Percentiles rank a stretch among this genome's conserved stretches.
phyloP scores from a whole-genome alignment of 1,139 yeast genomes.

The Debaryomyces singareniensis region DNA sequence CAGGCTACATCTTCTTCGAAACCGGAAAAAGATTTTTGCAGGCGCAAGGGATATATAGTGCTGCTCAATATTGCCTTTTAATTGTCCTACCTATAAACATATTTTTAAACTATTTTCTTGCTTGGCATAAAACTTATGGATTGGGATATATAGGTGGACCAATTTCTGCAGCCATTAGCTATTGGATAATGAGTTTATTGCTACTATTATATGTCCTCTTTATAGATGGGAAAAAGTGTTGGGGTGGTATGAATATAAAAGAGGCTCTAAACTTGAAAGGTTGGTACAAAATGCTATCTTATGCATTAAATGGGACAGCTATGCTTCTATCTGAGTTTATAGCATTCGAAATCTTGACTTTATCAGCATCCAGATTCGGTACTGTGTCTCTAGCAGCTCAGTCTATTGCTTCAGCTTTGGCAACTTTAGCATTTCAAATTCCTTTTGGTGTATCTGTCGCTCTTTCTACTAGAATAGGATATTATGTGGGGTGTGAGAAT shows the following conservation, averaged over 20 bases:
- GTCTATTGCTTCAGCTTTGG: conserved; percentile 52
- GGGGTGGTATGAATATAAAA: conserved; percentile 29
- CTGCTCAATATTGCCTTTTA: conserved; percentile 44
- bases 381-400: conserved; percentile 53
- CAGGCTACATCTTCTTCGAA: conserved; percentile 68
- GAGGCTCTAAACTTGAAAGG: conserved; percentile 31
- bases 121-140: conserved; percentile 10
- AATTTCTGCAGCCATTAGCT: conserved; percentile 49
- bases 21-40: conserved; percentile 67
- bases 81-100: conserved; percentile 51
- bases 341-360: conserved; percentile 52
- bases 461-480: conserved; percentile 53
- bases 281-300: conserved; percentile 41
- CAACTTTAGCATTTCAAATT: conserved; percentile 44
- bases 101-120: conserved; percentile 41
- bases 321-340: conserved; percentile 58
- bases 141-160: conserved; percentile 52
- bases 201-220: conserved; percentile 32
- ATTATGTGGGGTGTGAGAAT: conserved; percentile 51
- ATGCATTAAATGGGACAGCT: conserved; percentile 51
- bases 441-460: conserved; percentile 60
- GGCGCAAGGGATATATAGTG: conserved; percentile 61
- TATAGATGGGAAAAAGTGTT: conserved; percentile 33
- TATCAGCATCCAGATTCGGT: conserved; percentile 50
- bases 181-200: conserved; percentile 51